Evolutionary conservation across 2,329 filamentous ascomycete species (phyloP), one percentile per base, ranked within the genome.

Genomic region (Raffaelea ambrosiae): DNA sequence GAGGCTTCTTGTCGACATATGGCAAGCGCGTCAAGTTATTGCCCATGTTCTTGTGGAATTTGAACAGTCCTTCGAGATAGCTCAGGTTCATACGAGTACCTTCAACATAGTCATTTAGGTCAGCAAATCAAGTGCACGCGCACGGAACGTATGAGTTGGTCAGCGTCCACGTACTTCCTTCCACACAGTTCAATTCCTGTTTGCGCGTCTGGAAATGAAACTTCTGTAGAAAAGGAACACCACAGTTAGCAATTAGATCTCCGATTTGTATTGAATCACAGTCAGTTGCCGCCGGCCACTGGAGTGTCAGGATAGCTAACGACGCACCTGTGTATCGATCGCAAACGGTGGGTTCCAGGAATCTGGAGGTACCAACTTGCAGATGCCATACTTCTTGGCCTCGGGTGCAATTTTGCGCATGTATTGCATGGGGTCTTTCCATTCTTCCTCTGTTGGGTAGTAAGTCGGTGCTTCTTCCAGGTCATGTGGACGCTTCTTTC

Each of bases 121-220:
- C 57, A 76, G 61, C 51, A 57, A n/a, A 23, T 3, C 9, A 16
- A 22, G 9, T 26, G 3, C 5, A 33, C 29, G 14, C 29, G 14
- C 29, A 16, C 18, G 5, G 35, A 38, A 11, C 35, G 14, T 7
- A 16, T 16, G 14, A 5, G 35, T 7, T 38, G 13, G 18, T 29
- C 19, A 10, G 26, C 13, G 42, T 47, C 49, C 54, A 75, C 81
- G 67, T 79, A 94, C 89, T 93, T 75, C 93, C 93, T 84, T 98
- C 93, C 43, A 97, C 88, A 16, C 90, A 95, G 66, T 98, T 98
- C 52, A 98, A 74, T 66, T 97, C 91, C 65, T 98, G 93, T 63
- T 94, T 89, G 62, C 93, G 81, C 14, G 93, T 98, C 55, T 89
- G 83, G 63, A 98, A 98, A 65, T 98, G 93, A 61, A 98, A 98